Conservation (phyloP, 2,329 filamentous ascomycete genomes). For the Macroventuria anomochaeta region DNA sequence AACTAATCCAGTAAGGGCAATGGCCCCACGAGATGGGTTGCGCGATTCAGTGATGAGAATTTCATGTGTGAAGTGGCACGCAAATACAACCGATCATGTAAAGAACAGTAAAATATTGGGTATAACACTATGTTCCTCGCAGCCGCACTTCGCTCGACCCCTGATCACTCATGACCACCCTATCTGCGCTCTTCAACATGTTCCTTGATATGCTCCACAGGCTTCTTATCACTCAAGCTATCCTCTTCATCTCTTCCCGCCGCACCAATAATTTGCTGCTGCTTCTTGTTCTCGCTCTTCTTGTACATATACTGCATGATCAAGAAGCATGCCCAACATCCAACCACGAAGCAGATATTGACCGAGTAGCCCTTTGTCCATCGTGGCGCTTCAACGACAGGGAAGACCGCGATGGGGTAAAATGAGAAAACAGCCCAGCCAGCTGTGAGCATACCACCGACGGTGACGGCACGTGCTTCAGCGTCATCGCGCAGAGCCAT, state of each 20-base stretch:
- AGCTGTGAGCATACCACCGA: conserved; percentile 54
- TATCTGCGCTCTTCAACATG: conserved; percentile 6
- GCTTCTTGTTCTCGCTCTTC: conserved; percentile 37
- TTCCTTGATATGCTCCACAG: conserved; percentile 7
- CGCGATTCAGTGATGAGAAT: no score
- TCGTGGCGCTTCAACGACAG: conserved; percentile 48
- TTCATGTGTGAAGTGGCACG: no score
- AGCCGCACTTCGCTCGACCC: no score
- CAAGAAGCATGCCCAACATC: conserved; percentile 54
- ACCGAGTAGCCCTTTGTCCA: conserved; percentile 60
- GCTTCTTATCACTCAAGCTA: conserved; percentile 13
- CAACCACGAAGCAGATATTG: conserved; percentile 54
- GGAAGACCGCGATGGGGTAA: conserved; percentile 46
- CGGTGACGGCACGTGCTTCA: conserved; percentile 58
- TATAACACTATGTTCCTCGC: no score
- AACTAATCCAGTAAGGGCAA: no score
- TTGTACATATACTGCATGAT: conserved; percentile 48
- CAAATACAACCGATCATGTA: no score
- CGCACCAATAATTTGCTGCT: conserved; percentile 16
- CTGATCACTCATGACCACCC: not conserved
- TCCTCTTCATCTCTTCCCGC: conserved; percentile 38
- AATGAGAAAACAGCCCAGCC: conserved; percentile 47
- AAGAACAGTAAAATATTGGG: no score
- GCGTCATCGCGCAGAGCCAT: conserved; percentile 52
- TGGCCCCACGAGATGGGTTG: no score